Evolutionary conservation across 164 flowering plant species (phyloP), one percentile per base, ranked within the genome.

Genomic region (Platanus orientalis): DNA sequence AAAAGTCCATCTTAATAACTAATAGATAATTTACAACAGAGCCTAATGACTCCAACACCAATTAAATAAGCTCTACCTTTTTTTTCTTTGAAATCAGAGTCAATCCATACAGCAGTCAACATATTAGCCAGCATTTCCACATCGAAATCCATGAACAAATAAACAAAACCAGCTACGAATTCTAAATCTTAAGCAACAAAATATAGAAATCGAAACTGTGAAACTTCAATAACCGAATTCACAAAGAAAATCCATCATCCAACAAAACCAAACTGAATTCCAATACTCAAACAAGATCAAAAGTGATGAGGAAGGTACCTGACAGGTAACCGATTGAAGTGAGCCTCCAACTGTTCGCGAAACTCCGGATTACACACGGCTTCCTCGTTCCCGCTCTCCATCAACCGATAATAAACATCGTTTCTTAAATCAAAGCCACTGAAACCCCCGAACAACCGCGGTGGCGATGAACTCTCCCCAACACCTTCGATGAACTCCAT

Each of bases 391-490:
- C 90, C 85, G 54, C 40, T 76, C 75, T 89, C 96, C 6, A 85
- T 30, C 65, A 93, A 62, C 52, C 89, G 84, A 69, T 71, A 80
- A 58, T 71, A 89, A 34, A 93, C 88, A 59, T 89, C 96, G 60
- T 71, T 83, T 66, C 81, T 73, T 13, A 89, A 58, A 69, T 89
- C 92, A 60, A 67, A 75, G 32, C 72, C 79, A 30, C 78, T 57
- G 68, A 74, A 78, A 34, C 82, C 70, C 26, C 81, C 86, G 40
- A 78, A 79, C 54, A 40, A 79, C 62, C 88, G 52, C 66, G 86
- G 83, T 63, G 98, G 97, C 34, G 98, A 88, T 9, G 92, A 84
- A 72, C 96, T 89, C 83, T 93, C 98, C 17, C 98, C 98, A 1
- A 88, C 94, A 24, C 84, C 97, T 74, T 93, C 98, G 27, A 69